Evolutionary conservation across 2,329 filamentous ascomycete genomes (phyloP), one percentile per base, ranked within the genome.

Genomic region (Pyrenophora graminea): DNA sequence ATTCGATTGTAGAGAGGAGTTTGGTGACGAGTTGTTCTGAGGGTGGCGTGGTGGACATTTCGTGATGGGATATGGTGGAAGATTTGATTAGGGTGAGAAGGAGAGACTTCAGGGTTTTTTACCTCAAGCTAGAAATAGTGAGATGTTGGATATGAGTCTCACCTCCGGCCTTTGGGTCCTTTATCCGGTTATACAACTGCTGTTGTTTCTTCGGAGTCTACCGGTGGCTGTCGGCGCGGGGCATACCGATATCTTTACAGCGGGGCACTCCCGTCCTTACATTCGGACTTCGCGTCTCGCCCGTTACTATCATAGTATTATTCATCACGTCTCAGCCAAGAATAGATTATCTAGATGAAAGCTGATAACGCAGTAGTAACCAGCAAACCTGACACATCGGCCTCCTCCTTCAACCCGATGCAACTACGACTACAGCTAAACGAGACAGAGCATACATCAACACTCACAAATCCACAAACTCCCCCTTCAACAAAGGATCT

Each of bases 381-480:
- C 2, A 25, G 23, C 23, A 9, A 25, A 25, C 7, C 8, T 25
- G 6, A 25, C 23, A 6, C 8, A 25, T 25, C 8, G 23, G 4
- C 7, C 23, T 9, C 8, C 8, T 2, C 23, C 7, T 8, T 9
- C 23, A 25, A 25, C 23, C 23, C 4, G 4, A 23, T 23, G 21
- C 21, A 7, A 23, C 21, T 23, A 4, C 4, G 7, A 23, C 21
- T 23, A 23, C 21, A 23, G 4, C 21, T 23, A 4, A 3, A 2
- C 12, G 19, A 32, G 15, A 5, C 1, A 25, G 7, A 30, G 7
- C 7, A 23, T 23, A 23, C 15, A 15, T 15, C 15, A 25, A 25
- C 8, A 25, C 33, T 65, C 39, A 70, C 23, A 72, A 46, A 48
- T 72, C 69, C 3, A 69, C 62, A 53, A 71, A 72, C 32, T 72